Conservation (phyloP, 139 green algal species). For the Nannochloris sp. region DNA sequence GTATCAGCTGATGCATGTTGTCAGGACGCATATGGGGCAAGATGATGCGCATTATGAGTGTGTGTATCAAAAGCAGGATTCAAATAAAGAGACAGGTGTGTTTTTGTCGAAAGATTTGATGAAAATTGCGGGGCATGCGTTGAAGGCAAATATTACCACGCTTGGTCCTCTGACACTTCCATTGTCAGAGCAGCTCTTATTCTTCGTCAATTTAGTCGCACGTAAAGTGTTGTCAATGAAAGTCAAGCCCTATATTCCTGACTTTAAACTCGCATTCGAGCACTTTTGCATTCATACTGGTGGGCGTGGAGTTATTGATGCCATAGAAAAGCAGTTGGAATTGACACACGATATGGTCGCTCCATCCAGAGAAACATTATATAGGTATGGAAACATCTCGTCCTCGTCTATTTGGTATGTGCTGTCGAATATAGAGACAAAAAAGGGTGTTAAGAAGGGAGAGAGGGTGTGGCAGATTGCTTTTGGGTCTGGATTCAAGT, state of each 20-base stretch:
- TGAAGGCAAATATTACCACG: conserved; percentile 95
- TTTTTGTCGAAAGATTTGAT: conserved; percentile 87
- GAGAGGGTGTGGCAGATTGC: conserved; percentile 42
- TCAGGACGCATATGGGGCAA: conserved; percentile 86
- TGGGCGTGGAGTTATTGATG: conserved; percentile 87
- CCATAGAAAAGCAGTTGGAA: conserved; percentile 92
- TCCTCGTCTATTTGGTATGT: conserved; percentile 56
- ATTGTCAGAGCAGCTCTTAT: conserved; percentile 86
- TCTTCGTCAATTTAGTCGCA: conserved; percentile 79
- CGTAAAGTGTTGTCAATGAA: conserved; percentile 64
- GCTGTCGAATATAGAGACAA: conserved; percentile 50
- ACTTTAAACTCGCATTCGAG: conserved; percentile 97
- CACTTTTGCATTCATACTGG: conserved; percentile 98
- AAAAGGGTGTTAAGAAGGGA: conserved; percentile 23
- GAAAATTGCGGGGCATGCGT: conserved; percentile 66
- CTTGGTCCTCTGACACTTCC: conserved; percentile 91
- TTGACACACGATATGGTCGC: conserved; percentile 50
- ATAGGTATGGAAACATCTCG: conserved; percentile 56
- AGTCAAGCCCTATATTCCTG: conserved; percentile 83
- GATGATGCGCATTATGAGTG: conserved; percentile 83
- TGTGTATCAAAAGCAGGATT: conserved; percentile 71
- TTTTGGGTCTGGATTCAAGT: conserved; percentile 79
- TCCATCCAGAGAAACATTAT: conserved; percentile 70
- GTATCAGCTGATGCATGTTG: conserved; percentile 78
- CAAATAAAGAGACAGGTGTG: conserved; percentile 51